Percentiles rank a stretch among this genome's conserved stretches.
Conservation (phyloP, 1,284 basidiomycete species). For the Apiotrichum montevideense region DNA sequence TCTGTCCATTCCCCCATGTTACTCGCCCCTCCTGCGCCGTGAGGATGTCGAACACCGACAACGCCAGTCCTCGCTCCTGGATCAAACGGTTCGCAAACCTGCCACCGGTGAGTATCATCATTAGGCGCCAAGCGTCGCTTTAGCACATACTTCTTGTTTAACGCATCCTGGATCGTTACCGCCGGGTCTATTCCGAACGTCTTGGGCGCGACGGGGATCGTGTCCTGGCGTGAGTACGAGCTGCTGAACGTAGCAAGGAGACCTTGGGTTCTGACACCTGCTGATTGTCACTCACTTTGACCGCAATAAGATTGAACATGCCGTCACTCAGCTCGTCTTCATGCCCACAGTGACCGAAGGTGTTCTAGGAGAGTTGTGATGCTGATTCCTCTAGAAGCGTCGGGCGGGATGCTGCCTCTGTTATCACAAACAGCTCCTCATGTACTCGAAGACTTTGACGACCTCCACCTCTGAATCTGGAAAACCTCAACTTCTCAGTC, state of each 20-base stretch:
- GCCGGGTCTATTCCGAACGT: slow-evolving; percentile 40
- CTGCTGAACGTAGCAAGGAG: neutral
- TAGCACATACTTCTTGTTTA: slow-evolving; percentile 43
- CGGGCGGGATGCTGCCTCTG: too few relatives aligned
- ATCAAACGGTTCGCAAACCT: slow-evolving; percentile 91
- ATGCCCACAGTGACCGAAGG: too few relatives aligned
- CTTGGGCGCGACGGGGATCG: slow-evolving; percentile 44
- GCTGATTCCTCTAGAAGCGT: too few relatives aligned
- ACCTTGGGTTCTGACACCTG: slow-evolving; percentile 57
- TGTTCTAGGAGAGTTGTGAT: too few relatives aligned
- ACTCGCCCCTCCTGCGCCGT: slow-evolving; percentile 86
- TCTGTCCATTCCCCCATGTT: slow-evolving; percentile 85
- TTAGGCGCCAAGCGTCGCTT: too few relatives aligned
- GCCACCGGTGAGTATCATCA: neutral
- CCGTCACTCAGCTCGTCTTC: slow-evolving; percentile 64
- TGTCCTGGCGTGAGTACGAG: slow-evolving; percentile 34
- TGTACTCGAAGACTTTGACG: too few relatives aligned
- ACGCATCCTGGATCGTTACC: slow-evolving; percentile 40
- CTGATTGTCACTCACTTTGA: slow-evolving; percentile 66
- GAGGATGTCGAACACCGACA: slow-evolving; percentile 79
- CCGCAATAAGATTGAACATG: slow-evolving; percentile 47
- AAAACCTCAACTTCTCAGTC: too few relatives aligned
- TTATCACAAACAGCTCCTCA: too few relatives aligned
- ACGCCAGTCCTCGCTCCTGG: slow-evolving; percentile 84
- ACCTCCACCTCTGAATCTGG: too few relatives aligned